Percentiles rank a stretch among this genome's conserved stretches.
phyloP scores from a whole-genome alignment of 805 yeast species.

The Yarrowia sp. region DNA sequence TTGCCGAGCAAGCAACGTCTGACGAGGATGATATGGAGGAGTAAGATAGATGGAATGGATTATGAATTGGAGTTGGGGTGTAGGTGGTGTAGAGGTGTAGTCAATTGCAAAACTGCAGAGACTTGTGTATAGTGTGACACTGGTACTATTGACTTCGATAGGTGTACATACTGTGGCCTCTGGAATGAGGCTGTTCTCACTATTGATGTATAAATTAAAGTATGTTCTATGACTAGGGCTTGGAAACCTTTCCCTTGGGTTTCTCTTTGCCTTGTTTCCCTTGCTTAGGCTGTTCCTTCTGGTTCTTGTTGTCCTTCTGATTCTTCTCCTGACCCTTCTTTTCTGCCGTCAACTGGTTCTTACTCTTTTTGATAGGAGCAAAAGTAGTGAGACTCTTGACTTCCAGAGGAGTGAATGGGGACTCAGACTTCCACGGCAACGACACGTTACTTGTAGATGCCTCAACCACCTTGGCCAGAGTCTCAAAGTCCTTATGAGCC shows the following conservation, averaged over 20 bases:
- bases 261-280: background rate
- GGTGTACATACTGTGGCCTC: no score
- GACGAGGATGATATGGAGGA: conserved; percentile 68
- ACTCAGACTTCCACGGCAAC: conserved; percentile 3
- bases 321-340: background rate
- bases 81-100: background rate
- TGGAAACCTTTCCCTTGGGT: background rate
- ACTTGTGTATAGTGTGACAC: no score
- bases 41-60: conserved; percentile 33
- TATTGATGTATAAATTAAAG: background rate
- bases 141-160: no score
- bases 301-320: background rate
- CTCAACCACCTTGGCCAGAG: background rate
- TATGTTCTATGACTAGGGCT: background rate
- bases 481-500: conserved; percentile 8
- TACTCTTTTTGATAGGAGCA: conserved; percentile 22
- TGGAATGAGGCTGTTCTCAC: no score
- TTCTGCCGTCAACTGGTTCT: conserved; percentile 9
- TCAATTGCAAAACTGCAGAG: no score
- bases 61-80: no score
- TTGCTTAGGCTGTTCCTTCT: no score
- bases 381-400: conserved; percentile 11
- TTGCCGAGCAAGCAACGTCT: conserved; percentile 77
- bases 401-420: background rate
- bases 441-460: background rate